phyloP scores from a whole-genome alignment of 2,329 filamentous ascomycete genomes.

The Reticulascus tulasneorum region DNA sequence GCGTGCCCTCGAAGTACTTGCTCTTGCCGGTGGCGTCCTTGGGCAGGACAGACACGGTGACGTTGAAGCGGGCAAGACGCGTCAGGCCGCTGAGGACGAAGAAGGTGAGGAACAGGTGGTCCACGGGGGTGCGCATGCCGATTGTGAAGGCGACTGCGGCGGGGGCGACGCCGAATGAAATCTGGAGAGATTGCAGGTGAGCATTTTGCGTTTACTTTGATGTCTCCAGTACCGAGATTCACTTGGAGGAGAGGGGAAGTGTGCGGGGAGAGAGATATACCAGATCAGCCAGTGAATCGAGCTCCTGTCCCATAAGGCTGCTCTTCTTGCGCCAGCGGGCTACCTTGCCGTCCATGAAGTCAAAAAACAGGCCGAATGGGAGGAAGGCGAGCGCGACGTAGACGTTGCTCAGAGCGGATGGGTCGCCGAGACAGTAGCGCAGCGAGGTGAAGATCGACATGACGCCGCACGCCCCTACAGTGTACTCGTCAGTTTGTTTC shows the following conservation, averaged over 20 bases:
- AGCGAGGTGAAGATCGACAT: conserved; percentile 96
- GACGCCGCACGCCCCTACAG: conserved; percentile 59
- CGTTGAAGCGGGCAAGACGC: conserved; percentile 93
- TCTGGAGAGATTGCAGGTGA: conserved; percentile 45
- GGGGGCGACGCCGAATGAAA: conserved; percentile 91
- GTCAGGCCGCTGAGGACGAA: conserved; percentile 95
- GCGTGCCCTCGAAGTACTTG: conserved; percentile 94
- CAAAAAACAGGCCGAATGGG: conserved; percentile 92
- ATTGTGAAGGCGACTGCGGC: conserved; percentile 84
- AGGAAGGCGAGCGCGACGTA: conserved; percentile 84
- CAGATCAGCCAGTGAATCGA: conserved; percentile 92
- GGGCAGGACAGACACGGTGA: conserved; percentile 82
- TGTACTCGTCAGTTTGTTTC: conserved; percentile 1
- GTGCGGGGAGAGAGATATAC: conserved; percentile 49
- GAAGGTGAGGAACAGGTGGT: conserved; percentile 76
- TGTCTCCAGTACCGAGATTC: background rate
- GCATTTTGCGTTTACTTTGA: background rate
- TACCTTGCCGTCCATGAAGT: conserved; percentile 96
- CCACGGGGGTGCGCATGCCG: conserved; percentile 77
- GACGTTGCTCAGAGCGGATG: conserved; percentile 62
- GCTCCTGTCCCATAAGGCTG: conserved; percentile 94
- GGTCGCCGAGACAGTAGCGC: conserved; percentile 80
- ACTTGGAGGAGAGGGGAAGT: background rate
- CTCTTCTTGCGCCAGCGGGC: conserved; percentile 96
- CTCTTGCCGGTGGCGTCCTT: conserved; percentile 92